phyloP scores from a whole-genome alignment of 805 yeast genomes.

The Myxozyma neglecta region DNA sequence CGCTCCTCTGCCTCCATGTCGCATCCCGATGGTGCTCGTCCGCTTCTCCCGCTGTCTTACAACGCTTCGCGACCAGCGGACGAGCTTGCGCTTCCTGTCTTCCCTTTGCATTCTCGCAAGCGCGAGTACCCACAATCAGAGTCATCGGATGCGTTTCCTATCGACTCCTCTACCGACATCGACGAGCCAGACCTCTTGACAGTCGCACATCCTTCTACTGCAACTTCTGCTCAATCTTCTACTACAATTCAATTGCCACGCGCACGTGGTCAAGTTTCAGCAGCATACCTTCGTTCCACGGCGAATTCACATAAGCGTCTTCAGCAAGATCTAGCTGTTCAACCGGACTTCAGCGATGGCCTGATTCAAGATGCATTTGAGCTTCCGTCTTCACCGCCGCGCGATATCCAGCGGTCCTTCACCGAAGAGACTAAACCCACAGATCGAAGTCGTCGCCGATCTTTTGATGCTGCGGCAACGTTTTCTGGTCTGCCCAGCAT shows the following conservation, averaged over 20 bases:
- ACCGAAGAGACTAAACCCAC: not conserved
- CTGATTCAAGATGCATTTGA: constrained; percentile 11
- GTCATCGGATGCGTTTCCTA: constrained; percentile 8
- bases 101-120: constrained; percentile 13
- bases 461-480: constrained; percentile 1
- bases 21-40: not conserved
- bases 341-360: constrained; percentile 10
- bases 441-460: not conserved
- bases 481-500: not conserved
- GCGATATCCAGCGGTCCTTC: constrained; percentile 13
- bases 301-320: constrained; percentile 11
- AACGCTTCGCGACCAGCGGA: constrained; percentile 19
- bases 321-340: constrained; percentile 1
- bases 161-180: constrained; percentile 15
- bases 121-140: constrained; percentile 33
- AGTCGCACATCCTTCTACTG: not conserved
- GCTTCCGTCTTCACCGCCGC: constrained; percentile 30
- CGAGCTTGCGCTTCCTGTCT: constrained; percentile 23
- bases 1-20: not conserved
- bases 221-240: not conserved
- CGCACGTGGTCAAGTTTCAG: not conserved
- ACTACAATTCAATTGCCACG: not conserved
- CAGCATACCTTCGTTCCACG: not conserved
- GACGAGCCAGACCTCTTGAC: constrained; percentile 3
- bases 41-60: constrained; percentile 29